Evolutionary conservation across 2,329 filamentous ascomycete species (phyloP), one percentile per base, ranked within the genome.

Genomic region (Sodiomyces alkalinus): DNA sequence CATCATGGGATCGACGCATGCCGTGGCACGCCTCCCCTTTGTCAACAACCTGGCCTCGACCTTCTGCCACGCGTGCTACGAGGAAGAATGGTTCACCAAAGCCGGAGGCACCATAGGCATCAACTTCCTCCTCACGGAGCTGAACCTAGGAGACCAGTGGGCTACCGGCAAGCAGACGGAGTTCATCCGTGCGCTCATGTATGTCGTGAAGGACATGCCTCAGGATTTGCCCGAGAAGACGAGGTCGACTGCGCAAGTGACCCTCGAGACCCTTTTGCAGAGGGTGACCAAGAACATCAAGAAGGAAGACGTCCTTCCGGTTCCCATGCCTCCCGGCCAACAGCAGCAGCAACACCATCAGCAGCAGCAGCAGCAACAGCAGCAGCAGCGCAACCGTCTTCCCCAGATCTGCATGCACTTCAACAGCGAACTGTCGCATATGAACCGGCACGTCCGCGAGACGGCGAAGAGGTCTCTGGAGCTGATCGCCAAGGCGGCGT

Each of bases 61-160:
- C 1, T 93, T 96, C 48, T 90, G 82, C 41, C 90, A 98, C 48
- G 85, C 82, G 39, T 98, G 90, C 49, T 86, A 94, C 43, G 85
- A 90, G 43, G 87, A 98, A 49, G 90, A 98, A 44, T 99, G 92
- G 90, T 98, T 93, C 46, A 86, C 86, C 29, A 98, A 99, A 54
- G 80, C 85, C 20, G 90, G 87, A 27, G 90, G 90, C 21, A 86
- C 80, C 30, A 58, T 87, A 13, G 92, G 92, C 31, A 94, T 99
- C 43, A 78, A 81, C 44, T 76, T 92, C 32, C 59, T 98, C 33
- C 75, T 87, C 18, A 87, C 81, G 3, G 78, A 87, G 40, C 61
- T 96, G 31, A 75, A 87, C 29, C 64, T 98, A 26, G 83, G 83
- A 22, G 80, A 92, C 43, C 49, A 60, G 1, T 99, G 90, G 83